Percentiles rank a stretch among this genome's conserved stretches.
These are phyloP conservation scores for Grosmannia penicillata DNA, from an alignment of 2,329 filamentous ascomycete genomes.

Conservation along the genomic window DNA sequence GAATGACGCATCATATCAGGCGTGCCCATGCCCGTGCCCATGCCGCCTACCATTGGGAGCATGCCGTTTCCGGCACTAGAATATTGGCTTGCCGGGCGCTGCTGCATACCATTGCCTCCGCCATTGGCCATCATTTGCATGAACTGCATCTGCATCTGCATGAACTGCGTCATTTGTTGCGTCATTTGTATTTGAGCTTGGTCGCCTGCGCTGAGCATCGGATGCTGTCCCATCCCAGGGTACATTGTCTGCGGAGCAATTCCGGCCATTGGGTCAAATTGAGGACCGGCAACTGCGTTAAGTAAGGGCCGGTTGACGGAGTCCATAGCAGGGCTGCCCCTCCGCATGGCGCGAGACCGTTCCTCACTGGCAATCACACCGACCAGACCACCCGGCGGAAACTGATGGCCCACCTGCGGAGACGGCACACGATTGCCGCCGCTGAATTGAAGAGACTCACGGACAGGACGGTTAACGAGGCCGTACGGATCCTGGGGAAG, in stretches of 20 bases:
- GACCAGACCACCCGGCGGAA: slow-evolving; percentile 64
- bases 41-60: slow-evolving; percentile 16
- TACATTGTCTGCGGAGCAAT: slow-evolving; percentile 38
- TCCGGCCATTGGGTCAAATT: slow-evolving; percentile 33
- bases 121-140: slow-evolving; percentile 63
- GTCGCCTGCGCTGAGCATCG: slow-evolving; percentile 42
- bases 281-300: slow-evolving; percentile 13
- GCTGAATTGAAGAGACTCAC: slow-evolving; percentile 61
- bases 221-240: slow-evolving; percentile 19
- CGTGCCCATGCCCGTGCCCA: slow-evolving; percentile 11
- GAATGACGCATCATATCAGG: slow-evolving; percentile 24
- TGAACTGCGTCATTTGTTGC: slow-evolving; percentile 73
- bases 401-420: slow-evolving; percentile 7
- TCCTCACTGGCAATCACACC: slow-evolving; percentile 82
- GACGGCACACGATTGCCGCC: slow-evolving; percentile 32
- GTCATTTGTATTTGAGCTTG: slow-evolving; percentile 68
- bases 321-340: slow-evolving; percentile 62
- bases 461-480: slow-evolving; percentile 53
- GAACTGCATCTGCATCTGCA: slow-evolving; percentile 91
- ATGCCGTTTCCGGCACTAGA: not conserved
- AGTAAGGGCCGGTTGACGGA: slow-evolving; percentile 23
- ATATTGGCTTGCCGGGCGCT: not conserved
- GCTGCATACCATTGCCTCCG: slow-evolving; percentile 15
- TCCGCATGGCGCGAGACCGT: slow-evolving; percentile 58
- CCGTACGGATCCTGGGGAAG: slow-evolving; percentile 77